Evolutionary conservation across 1,139 yeast species (phyloP).

Genomic region (Taphrina deformans): DNA sequence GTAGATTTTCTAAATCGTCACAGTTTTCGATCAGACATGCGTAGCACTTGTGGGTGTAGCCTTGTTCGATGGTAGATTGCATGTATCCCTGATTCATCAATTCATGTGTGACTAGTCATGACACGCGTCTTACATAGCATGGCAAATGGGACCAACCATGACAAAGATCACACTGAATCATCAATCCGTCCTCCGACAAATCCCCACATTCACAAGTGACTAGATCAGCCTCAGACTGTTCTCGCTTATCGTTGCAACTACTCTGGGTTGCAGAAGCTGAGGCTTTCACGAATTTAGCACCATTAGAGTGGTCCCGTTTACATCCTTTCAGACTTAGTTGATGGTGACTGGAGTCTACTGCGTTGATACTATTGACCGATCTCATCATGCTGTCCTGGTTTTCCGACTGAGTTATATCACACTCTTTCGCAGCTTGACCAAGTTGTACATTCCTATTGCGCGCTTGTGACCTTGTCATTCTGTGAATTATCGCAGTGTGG

Average conservation of each 20-base stretch:
- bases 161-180: conserved; percentile 88
- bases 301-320: background rate
- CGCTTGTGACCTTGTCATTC: background rate
- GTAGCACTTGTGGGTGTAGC: conserved; percentile 3
- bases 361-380: background rate
- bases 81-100: conserved; percentile 6
- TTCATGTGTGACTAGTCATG: too few species aligned
- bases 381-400: background rate
- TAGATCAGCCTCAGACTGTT: background rate
- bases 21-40: background rate
- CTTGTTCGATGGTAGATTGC: background rate
- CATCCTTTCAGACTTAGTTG: background rate
- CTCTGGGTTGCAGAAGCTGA: background rate
- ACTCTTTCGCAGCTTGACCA: background rate
- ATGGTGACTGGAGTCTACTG: background rate
- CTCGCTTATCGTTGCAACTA: background rate
- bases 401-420: background rate
- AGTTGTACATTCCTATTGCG: background rate
- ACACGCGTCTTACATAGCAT: conserved; percentile 14
- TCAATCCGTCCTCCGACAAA: conserved; percentile 69
- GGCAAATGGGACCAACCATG: conserved; percentile 84
- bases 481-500: background rate
- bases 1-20: conserved; percentile 9
- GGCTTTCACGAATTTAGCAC: background rate
- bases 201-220: conserved; percentile 27